These are phyloP conservation scores for Pseudozyma sp. DNA, from an alignment of 1,284 basidiomycete species.

Conservation along the genomic window DNA sequence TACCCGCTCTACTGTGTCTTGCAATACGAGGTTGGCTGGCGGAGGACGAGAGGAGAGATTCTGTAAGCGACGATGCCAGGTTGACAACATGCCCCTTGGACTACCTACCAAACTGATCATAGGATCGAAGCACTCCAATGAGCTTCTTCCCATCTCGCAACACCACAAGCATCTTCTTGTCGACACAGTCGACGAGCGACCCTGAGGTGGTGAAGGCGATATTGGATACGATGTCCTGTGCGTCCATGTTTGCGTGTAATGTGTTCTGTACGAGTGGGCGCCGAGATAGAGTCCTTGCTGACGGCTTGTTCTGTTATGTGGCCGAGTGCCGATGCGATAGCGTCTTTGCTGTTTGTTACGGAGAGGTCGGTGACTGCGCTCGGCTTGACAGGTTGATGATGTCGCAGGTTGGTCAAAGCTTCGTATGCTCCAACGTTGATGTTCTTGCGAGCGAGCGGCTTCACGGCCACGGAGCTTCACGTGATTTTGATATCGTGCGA, in stretches of 20 bases:
- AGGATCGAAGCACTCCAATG: conserved; percentile 93
- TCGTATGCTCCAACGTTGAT: not conserved
- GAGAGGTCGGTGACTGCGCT: no score
- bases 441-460: no score
- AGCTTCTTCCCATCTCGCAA: conserved; percentile 95
- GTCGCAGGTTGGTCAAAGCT: not conserved
- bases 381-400: no score
- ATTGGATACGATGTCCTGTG: conserved; percentile 63
- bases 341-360: no score
- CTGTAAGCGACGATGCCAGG: not conserved
- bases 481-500: conserved; percentile 29
- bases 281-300: no score
- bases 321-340: not conserved
- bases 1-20: conserved; percentile 78
- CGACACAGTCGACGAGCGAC: conserved; percentile 65
- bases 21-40: conserved; percentile 85
- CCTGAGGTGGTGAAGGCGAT: conserved; percentile 68
- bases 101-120: conserved; percentile 95
- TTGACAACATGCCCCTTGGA: not conserved
- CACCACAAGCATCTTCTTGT: conserved; percentile 94
- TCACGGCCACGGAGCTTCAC: conserved; percentile 4
- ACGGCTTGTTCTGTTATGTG: not conserved
- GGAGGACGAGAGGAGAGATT: not conserved
- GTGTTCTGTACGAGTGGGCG: not conserved
- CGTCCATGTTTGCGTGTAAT: conserved; percentile 50